phyloP scores from a whole-genome alignment of 768 basidiomycete species.

The Clitopilus hobsonii region DNA sequence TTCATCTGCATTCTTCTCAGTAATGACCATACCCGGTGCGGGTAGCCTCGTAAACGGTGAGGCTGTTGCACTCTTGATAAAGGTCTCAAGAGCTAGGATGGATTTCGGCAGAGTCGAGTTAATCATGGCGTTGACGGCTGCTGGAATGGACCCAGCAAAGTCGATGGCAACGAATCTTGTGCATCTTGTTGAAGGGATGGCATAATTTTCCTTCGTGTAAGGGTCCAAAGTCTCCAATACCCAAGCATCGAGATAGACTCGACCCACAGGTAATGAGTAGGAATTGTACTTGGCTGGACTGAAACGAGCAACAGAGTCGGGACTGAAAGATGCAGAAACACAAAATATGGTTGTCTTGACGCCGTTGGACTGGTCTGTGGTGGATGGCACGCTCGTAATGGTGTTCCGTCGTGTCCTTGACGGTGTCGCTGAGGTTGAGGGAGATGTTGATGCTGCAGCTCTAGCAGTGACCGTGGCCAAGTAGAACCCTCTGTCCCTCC shows the following conservation, averaged over 20 bases:
- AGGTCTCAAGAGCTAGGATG: constrained; percentile 70
- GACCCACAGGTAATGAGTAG: constrained; percentile 66
- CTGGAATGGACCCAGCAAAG: constrained; percentile 80
- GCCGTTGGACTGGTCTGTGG: constrained; percentile 29
- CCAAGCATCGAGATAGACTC: constrained; percentile 90
- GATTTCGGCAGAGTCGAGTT: constrained; percentile 73
- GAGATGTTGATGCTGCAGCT: constrained; percentile 29
- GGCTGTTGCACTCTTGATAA: constrained; percentile 60
- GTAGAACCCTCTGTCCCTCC: constrained; percentile 85
- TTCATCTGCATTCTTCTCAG: constrained; percentile 47
- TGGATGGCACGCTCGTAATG: constrained; percentile 8
- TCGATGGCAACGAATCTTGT: constrained; percentile 83
- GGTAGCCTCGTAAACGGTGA: constrained; percentile 71
- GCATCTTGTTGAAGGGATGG: constrained; percentile 90
- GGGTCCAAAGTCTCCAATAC: constrained; percentile 94
- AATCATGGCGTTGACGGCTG: constrained; percentile 79
- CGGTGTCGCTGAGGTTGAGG: constrained; percentile 38
- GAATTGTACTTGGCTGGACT: constrained; percentile 72
- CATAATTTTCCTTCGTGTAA: constrained; percentile 88
- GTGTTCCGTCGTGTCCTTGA: constrained; percentile 33
- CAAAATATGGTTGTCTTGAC: constrained; percentile 69
- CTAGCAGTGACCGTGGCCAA: constrained; percentile 75
- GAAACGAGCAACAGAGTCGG: constrained; percentile 55
- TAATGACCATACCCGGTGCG: constrained; percentile 52
- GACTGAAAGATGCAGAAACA: constrained; percentile 78